phyloP scores from a whole-genome alignment of 73 alveolate genomes.

The Tetrahymena malaccensis region DNA sequence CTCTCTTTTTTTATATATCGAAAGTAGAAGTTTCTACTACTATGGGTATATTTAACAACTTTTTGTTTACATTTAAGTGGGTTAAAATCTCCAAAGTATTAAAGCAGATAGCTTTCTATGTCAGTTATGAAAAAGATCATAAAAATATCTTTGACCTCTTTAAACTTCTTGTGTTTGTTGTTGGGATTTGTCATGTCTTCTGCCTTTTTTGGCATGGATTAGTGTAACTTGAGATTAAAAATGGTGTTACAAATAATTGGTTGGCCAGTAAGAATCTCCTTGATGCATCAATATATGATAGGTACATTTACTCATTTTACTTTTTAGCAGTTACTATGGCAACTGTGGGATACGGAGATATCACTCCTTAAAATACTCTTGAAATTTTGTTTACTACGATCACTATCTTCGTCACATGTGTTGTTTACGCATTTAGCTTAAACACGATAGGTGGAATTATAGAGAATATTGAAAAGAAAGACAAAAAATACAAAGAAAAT shows the following conservation, averaged over 20 bases:
- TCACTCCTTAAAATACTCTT: conserved; percentile 46
- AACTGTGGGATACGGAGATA: conserved; percentile 90
- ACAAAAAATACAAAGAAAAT: background rate
- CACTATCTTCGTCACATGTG: conserved; percentile 59
- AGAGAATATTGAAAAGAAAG: background rate
- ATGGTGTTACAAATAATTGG: background rate
- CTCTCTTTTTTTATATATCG: background rate
- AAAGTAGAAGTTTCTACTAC: background rate
- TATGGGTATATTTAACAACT: background rate
- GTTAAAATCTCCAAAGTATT: background rate
- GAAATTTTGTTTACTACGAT: conserved; percentile 58
- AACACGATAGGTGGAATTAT: conserved; percentile 26
- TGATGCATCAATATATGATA: background rate
- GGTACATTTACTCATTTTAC: conserved; percentile 37
- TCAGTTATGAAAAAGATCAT: background rate
- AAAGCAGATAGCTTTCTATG: background rate
- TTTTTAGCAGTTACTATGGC: conserved; percentile 72
- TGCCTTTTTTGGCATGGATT: background rate
- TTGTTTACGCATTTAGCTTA: conserved; percentile 26
- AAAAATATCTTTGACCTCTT: background rate
- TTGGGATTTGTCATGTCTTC: background rate
- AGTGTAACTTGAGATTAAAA: background rate
- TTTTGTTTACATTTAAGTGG: background rate
- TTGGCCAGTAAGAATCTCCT: background rate
- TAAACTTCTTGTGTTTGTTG: background rate